These are phyloP conservation scores for Globisporangium heterothallicum DNA, from an alignment of 352 stramenopile genomes.

Conservation along the genomic window DNA sequence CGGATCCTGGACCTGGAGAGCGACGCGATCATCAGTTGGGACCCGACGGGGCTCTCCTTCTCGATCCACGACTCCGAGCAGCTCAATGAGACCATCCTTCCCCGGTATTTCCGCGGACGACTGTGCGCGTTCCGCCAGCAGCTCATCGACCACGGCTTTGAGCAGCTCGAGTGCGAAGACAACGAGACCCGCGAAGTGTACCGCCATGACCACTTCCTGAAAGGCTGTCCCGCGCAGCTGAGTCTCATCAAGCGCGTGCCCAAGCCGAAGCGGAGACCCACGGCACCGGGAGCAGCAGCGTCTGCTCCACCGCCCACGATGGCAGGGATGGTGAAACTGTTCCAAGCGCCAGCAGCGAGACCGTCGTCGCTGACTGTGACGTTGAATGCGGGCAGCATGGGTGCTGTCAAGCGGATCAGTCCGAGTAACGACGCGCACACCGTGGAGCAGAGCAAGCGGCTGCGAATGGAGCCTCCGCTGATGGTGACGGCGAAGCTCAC, in stretches of 20 bases:
- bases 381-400: slow-evolving; percentile 18
- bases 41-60: slow-evolving; percentile 48
- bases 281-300: background rate
- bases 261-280: slow-evolving; percentile 7
- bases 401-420: slow-evolving; percentile 17
- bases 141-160: slow-evolving; percentile 68
- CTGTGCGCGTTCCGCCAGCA: slow-evolving; percentile 73
- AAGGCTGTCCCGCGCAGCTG: slow-evolving; percentile 40
- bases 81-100: slow-evolving; percentile 54
- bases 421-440: background rate
- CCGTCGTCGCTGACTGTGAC: slow-evolving; percentile 39
- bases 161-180: slow-evolving; percentile 56
- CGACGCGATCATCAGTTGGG: slow-evolving; percentile 54
- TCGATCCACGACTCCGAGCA: slow-evolving; percentile 56
- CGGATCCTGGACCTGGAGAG: slow-evolving; percentile 74
- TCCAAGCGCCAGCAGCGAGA: background rate
- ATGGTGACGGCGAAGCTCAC: slow-evolving; percentile 3
- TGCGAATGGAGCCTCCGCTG: slow-evolving; percentile 6
- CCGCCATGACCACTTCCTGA: slow-evolving; percentile 46
- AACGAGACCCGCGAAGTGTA: slow-evolving; percentile 50
- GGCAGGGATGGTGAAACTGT: slow-evolving; percentile 2
- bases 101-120: slow-evolving; percentile 62
- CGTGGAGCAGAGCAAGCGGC: slow-evolving; percentile 12
- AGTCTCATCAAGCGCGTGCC: slow-evolving; percentile 48
- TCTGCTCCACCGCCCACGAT: slow-evolving; percentile 8